A percentile compares a stretch with the other conserved stretches of the same genome.
phyloP scores from a whole-genome alignment of 164 flowering plant genomes.

The Vitis labrusca region DNA sequence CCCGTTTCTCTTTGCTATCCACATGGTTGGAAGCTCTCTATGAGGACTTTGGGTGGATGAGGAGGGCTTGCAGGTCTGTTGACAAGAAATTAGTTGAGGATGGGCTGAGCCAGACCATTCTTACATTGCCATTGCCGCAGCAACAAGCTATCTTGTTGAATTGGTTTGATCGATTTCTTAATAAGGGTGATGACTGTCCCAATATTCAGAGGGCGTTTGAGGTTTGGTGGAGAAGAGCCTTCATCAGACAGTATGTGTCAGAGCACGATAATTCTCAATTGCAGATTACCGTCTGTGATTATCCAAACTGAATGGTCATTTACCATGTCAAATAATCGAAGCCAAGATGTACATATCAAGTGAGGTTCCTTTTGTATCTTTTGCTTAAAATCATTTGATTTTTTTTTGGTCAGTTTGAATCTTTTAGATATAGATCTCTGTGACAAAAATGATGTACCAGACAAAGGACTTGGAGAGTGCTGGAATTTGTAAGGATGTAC shows the following conservation, averaged over 20 bases:
- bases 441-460: not conserved
- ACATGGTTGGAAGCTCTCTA: slow-evolving; percentile 93
- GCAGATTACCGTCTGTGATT: slow-evolving; percentile 61
- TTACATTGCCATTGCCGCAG: slow-evolving; percentile 75
- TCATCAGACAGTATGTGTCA: slow-evolving; percentile 44
- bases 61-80: slow-evolving; percentile 53
- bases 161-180: slow-evolving; percentile 83
- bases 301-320: slow-evolving; percentile 31
- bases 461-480: not conserved
- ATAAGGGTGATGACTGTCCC: slow-evolving; percentile 87
- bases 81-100: slow-evolving; percentile 85
- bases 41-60: slow-evolving; percentile 92
- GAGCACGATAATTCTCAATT: slow-evolving; percentile 45
- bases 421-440: not conserved
- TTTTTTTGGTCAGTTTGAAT: not conserved
- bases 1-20: slow-evolving; percentile 51
- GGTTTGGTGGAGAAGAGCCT: slow-evolving; percentile 96
- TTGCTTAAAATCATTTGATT: not conserved
- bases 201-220: slow-evolving; percentile 87
- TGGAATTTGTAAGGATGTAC: not conserved
- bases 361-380: slow-evolving; percentile 6
- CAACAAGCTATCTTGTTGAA: slow-evolving; percentile 66
- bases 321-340: not conserved
- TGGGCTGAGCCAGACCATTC: slow-evolving; percentile 80
- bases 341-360: slow-evolving; percentile 1